Conservation (phyloP, 176 grass and related monocot genomes). For the Neostapfia colusana region DNA sequence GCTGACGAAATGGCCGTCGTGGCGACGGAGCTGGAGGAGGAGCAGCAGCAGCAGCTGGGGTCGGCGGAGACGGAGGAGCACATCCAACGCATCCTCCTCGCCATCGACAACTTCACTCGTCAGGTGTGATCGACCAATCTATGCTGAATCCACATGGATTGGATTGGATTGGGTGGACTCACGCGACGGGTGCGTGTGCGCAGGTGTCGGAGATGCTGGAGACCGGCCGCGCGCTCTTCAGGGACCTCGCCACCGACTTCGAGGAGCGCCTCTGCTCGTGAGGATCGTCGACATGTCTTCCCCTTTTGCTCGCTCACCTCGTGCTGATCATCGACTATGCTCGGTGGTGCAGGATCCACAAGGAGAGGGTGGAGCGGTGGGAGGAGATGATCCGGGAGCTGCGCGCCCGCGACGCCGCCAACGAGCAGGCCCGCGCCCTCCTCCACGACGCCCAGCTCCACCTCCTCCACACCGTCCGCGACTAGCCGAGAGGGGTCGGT, state of each 20-base stretch:
- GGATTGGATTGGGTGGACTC: background rate
- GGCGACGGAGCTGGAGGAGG: constrained; percentile 10
- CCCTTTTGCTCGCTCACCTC: background rate
- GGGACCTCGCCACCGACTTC: constrained; percentile 72
- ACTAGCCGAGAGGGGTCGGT: constrained; percentile 15
- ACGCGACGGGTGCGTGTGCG: too few species aligned
- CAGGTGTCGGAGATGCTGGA: constrained; percentile 91
- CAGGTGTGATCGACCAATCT: too few species aligned
- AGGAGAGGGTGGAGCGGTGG: constrained; percentile 76
- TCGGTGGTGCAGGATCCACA: constrained; percentile 60
- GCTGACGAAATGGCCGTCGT: too few species aligned
- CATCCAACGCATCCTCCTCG: constrained; percentile 66
- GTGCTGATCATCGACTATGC: background rate
- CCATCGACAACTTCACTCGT: constrained; percentile 84
- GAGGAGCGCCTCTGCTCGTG: constrained; percentile 88
- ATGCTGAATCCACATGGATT: too few species aligned
- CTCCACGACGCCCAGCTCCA: constrained; percentile 82
- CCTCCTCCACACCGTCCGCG: constrained; percentile 57
- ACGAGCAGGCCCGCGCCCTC: constrained; percentile 54
- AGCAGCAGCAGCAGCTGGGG: constrained; percentile 6
- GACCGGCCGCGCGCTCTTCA: constrained; percentile 69
- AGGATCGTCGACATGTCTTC: background rate
- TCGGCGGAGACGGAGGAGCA: constrained; percentile 71
- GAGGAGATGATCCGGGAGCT: constrained; percentile 80
- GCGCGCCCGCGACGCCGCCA: constrained; percentile 62